phyloP scores from a whole-genome alignment of 495 filamentous ascomycete genomes.

The Rhizodiscina lignyota region DNA sequence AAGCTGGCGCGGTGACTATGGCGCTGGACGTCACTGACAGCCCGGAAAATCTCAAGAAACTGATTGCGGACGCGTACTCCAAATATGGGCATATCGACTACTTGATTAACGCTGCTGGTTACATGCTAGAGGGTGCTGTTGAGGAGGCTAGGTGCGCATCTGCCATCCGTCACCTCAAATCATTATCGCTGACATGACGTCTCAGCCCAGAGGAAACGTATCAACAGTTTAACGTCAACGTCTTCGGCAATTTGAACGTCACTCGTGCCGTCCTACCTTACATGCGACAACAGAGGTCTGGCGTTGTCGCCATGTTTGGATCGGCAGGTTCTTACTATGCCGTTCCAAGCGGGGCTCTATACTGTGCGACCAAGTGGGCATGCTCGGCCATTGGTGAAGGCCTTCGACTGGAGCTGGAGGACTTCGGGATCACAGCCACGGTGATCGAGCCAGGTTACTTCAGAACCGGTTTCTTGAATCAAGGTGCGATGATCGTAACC shows the following conservation, averaged over 20 bases:
- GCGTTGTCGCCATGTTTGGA: slow-evolving; percentile 32
- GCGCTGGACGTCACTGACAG: slow-evolving; percentile 29
- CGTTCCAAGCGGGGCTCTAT: slow-evolving; percentile 26
- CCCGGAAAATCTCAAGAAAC: slow-evolving; percentile 17
- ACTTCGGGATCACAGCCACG: slow-evolving; percentile 28
- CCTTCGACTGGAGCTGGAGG: slow-evolving; percentile 28
- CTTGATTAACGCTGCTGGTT: slow-evolving; percentile 36
- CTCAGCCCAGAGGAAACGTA: slow-evolving; percentile 21
- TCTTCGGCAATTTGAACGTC: slow-evolving; percentile 31
- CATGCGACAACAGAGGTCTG: slow-evolving; percentile 24
- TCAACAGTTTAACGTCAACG: slow-evolving; percentile 28
- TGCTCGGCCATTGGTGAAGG: slow-evolving; percentile 24
- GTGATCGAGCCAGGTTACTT: slow-evolving; percentile 35
- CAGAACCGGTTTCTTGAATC: slow-evolving; percentile 24
- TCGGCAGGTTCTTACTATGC: slow-evolving; percentile 26
- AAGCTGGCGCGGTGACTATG: slow-evolving; percentile 24
- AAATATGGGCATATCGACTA: slow-evolving; percentile 31
- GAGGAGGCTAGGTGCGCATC: slow-evolving; percentile 30
- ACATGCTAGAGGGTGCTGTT: slow-evolving; percentile 20
- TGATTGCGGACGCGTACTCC: slow-evolving; percentile 24
- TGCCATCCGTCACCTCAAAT: too few species aligned
- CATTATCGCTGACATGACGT: slow-evolving; percentile 1
- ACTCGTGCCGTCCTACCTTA: slow-evolving; percentile 30
- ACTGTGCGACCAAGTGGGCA: slow-evolving; percentile 35
- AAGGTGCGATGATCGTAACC: slow-evolving; percentile 6